Percentiles rank a stretch among this genome's conserved stretches.
Evolutionary conservation across 1,139 yeast species (phyloP).

Genomic region (Magnusiomyces starmeri): DNA sequence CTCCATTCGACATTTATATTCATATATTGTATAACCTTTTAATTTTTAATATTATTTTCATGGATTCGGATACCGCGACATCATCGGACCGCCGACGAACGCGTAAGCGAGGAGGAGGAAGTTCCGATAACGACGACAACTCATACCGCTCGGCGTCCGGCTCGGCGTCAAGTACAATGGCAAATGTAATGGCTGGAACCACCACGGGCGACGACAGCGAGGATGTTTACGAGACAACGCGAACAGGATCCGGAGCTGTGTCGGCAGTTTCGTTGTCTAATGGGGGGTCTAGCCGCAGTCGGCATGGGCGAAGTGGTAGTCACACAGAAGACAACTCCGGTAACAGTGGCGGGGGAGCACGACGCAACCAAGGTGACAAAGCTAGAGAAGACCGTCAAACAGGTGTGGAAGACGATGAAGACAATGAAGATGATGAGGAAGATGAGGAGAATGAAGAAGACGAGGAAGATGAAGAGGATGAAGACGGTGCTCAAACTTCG

Average conservation of each 20-base stretch:
- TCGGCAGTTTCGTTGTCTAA: too few species aligned
- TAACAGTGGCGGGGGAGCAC: background rate
- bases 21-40: too few species aligned
- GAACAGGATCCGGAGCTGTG: background rate
- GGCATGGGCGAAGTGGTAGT: background rate
- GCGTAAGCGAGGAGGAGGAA: background rate
- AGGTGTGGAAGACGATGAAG: constrained; percentile 7
- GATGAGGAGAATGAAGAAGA: constrained; percentile 17
- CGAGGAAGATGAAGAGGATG: constrained; percentile 6
- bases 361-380: background rate
- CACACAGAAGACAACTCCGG: too few species aligned
- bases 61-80: background rate
- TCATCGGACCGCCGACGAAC: background rate
- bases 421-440: constrained; percentile 16
- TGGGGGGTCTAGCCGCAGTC: background rate
- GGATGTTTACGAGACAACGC: background rate
- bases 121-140: background rate
- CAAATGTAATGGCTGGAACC: too few species aligned
- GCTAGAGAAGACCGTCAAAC: background rate
- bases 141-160: background rate
- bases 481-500: constrained; percentile 36
- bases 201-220: background rate
- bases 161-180: too few species aligned
- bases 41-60: too few species aligned
- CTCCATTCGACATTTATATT: too few species aligned